Conservation (phyloP, 1,139 yeast species). For the Kodamaea fungicola region DNA sequence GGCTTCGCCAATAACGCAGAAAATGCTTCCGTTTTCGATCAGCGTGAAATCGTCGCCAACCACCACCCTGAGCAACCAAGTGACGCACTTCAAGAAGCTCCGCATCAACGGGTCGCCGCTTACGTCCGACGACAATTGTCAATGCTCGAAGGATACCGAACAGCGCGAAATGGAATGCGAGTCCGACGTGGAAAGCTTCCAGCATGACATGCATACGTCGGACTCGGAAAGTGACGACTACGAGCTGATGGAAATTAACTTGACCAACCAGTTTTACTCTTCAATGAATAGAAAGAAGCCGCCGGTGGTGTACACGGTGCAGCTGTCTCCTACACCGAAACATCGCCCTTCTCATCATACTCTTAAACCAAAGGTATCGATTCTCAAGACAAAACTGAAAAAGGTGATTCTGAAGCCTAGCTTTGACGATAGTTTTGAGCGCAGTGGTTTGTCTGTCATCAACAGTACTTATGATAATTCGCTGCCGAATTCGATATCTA, state of each 20-base stretch:
- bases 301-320: conserved; percentile 9
- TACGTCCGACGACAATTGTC: conserved; percentile 22
- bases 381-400: conserved; percentile 24
- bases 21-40: conserved; percentile 13
- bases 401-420: neutral
- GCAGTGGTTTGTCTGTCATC: conserved; percentile 13
- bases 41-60: conserved; percentile 38
- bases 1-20: conserved; percentile 5
- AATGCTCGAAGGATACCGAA: conserved; percentile 7
- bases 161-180: conserved; percentile 4
- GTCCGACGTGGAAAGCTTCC: neutral
- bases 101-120: conserved; percentile 43
- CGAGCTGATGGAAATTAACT: conserved; percentile 9
- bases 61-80: conserved; percentile 32
- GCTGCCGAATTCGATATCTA: conserved; percentile 7
- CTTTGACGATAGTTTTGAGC: conserved; percentile 5
- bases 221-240: conserved; percentile 22
- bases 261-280: conserved; percentile 25
- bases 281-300: conserved; percentile 16
- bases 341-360: conserved; percentile 44
- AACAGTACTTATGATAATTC: conserved; percentile 13
- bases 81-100: conserved; percentile 42
- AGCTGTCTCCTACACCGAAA: conserved; percentile 40
- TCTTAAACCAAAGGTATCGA: conserved; percentile 41
- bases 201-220: conserved; percentile 10